Evolutionary conservation across 306 rosid species (phyloP).

Genomic region (Gleditsia sinensis): DNA sequence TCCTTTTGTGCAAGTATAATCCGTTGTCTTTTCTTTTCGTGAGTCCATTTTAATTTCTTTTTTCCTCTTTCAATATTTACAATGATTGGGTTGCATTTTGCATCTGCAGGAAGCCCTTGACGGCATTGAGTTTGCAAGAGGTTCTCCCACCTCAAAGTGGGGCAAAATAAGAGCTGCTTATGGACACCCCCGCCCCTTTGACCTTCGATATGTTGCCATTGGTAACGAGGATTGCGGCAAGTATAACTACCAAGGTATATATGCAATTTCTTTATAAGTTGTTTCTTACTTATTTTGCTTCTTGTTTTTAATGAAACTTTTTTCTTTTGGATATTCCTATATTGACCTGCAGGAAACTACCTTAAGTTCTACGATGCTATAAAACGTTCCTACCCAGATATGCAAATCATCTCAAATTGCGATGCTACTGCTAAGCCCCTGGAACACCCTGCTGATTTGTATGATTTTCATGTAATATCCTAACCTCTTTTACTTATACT

Average conservation of each 20-base stretch:
- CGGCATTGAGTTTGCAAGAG: slow-evolving; percentile 86
- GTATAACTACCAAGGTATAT: slow-evolving; percentile 58
- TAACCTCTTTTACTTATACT: too few relatives aligned
- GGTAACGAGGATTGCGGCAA: slow-evolving; percentile 79
- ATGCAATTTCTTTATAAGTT: slow-evolving; percentile 8
- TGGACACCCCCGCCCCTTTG: slow-evolving; percentile 79
- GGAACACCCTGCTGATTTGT: slow-evolving; percentile 88
- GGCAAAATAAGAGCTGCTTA: slow-evolving; percentile 68
- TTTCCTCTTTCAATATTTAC: too few relatives aligned
- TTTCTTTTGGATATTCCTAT: slow-evolving; percentile 2
- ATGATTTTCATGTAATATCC: slow-evolving; percentile 80
- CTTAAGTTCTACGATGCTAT: slow-evolving; percentile 63
- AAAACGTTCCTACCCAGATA: slow-evolving; percentile 69
- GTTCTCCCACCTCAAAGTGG: slow-evolving; percentile 60
- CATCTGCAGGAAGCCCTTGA: slow-evolving; percentile 98
- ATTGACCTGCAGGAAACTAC: too few relatives aligned
- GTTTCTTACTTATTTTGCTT: background rate
- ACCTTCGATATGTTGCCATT: slow-evolving; percentile 61
- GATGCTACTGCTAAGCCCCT: slow-evolving; percentile 66
- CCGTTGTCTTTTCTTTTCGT: too few relatives aligned
- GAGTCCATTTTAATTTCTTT: too few relatives aligned
- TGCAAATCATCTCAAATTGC: slow-evolving; percentile 80
- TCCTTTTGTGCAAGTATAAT: slow-evolving; percentile 74
- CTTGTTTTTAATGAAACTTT: background rate
- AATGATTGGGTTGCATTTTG: too few relatives aligned